Evolutionary conservation across 257 asterid genomes (phyloP), one percentile per base, ranked within the genome.

Genomic region (Solanum tacnaense): DNA sequence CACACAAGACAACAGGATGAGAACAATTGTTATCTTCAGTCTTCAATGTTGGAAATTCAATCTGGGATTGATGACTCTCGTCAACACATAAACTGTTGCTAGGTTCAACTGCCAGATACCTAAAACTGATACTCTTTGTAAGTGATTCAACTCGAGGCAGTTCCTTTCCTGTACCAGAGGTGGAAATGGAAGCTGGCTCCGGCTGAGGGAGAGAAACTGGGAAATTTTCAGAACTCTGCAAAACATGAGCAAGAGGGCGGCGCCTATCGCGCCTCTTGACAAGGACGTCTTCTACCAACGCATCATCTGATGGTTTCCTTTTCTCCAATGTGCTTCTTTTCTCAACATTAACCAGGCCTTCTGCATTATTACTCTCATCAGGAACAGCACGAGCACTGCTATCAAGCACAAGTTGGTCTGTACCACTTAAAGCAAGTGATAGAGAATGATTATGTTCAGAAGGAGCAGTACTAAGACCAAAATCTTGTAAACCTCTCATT

Each of bases 401-500:
- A 70, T 87, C 88, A 46, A 29, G 82, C 86, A 87, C 76, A 88
- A 72, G 85, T 74, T 86, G 67, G 60, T 72, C 84, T 88, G 90
- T 87, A 91, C 79, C 90, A 85, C 85, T 83, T 62, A 87, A 86
- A 89, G 90, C 76, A 34, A 81, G 85, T 31, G 84, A 52, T 72
- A 89, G 86, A 89, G 92, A 87, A 91, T 90, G 84, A 91, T 89
- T 92, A 89, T 92, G 91, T 70, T 88, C 89, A 75, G 92, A 91
- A 89, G 94, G 92, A 87, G 92, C 93, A 92, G 95, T 89, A 46
- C 90, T 92, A 75, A 94, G 96, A 74, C 98, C 98, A 86, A 94
- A 92, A 91, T 95, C 98, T 93, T 93, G 95, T 93, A 96, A 93
- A 88, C 96, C 98, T 93, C 98, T 94, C 94, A 94, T 93, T 83